Evolutionary conservation across 192 early-diverging fungal species (phyloP).

Genomic region (Glomus cerebriforme): DNA sequence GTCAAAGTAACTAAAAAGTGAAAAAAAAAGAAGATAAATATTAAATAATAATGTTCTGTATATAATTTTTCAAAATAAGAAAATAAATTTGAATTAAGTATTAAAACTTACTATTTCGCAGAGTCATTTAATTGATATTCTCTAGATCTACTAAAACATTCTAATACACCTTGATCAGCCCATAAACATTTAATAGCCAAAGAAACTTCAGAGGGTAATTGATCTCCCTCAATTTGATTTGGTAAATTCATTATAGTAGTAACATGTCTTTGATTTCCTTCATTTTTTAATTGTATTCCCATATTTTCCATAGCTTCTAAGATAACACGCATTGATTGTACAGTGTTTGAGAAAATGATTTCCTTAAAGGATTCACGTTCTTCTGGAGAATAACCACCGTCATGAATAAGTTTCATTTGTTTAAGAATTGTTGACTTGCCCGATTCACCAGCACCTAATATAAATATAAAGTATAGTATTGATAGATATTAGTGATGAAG

Average conservation of each 20-base stretch:
- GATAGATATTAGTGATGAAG: neutral
- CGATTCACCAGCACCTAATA: conserved; percentile 89
- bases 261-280: conserved; percentile 71
- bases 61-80: no score
- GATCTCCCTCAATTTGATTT: conserved; percentile 85
- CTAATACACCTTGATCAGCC: conserved; percentile 81
- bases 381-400: conserved; percentile 86
- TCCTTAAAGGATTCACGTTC: conserved; percentile 94
- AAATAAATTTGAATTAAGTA: no score
- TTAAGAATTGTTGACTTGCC: conserved; percentile 98
- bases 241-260: conserved; percentile 80
- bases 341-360: conserved; percentile 94
- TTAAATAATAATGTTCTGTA: no score
- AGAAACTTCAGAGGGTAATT: conserved; percentile 78
- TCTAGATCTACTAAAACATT: conserved; percentile 76
- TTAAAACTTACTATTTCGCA: conserved; percentile 77
- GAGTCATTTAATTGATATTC: conserved; percentile 99
- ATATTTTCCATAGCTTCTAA: conserved; percentile 93
- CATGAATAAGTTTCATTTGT: conserved; percentile 98
- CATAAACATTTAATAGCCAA: conserved; percentile 82
- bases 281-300: conserved; percentile 70
- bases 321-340: conserved; percentile 95
- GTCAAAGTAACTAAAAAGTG: conserved; percentile 85
- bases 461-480: neutral
- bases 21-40: neutral